phyloP scores from a whole-genome alignment of 1,284 basidiomycete species.

The Cryptococcus sp. region DNA sequence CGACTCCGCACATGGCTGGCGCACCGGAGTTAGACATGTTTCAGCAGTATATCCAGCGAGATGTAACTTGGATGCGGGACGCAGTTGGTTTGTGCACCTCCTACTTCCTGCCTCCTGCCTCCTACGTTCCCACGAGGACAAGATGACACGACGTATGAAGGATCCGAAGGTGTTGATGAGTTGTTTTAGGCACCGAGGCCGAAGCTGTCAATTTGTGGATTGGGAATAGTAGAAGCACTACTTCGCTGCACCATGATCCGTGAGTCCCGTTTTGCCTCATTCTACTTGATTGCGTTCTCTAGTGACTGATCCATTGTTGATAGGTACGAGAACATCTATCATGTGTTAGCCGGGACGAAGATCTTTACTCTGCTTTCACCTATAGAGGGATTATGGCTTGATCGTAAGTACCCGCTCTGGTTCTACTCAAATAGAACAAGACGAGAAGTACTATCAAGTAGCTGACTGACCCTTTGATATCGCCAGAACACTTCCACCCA shows the following conservation, averaged over 20 bases:
- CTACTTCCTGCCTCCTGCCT: not conserved
- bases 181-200: constrained; percentile 55
- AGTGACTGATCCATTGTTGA: too few relatives aligned
- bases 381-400: constrained; percentile 76
- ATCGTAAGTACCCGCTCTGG: constrained; percentile 60
- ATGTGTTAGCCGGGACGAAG: constrained; percentile 78
- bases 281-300: too few relatives aligned
- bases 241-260: constrained; percentile 74
- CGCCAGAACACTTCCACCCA: constrained; percentile 39
- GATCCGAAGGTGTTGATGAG: too few relatives aligned
- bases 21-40: constrained; percentile 66
- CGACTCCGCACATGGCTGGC: constrained; percentile 21
- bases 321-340: constrained; percentile 84
- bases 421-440: not conserved
- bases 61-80: constrained; percentile 72
- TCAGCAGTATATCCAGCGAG: constrained; percentile 64
- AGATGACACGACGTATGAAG: not conserved
- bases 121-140: not conserved
- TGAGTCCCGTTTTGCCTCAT: too few relatives aligned
- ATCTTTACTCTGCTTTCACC: constrained; percentile 83
- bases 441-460: too few relatives aligned
- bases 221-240: constrained; percentile 71
- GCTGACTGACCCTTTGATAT: not conserved
- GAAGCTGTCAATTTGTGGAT: constrained; percentile 94
- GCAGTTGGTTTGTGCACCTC: constrained; percentile 65